Evolutionary conservation across 2,329 filamentous ascomycete genomes (phyloP).

Genomic region (Pseudogymnoascus sp.): DNA sequence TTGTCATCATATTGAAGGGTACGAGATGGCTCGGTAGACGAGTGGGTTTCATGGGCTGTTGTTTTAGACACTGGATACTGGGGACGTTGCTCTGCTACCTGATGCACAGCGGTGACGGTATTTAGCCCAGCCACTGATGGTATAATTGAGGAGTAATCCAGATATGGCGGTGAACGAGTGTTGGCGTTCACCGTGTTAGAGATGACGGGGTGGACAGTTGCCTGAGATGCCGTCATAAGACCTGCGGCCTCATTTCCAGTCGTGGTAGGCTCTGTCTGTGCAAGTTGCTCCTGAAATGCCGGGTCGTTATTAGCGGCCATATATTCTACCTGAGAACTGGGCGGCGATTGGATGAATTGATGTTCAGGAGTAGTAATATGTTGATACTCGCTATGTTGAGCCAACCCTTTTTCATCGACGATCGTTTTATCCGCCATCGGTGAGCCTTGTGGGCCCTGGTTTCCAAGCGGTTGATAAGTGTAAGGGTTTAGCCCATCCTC

Average conservation of each 20-base stretch:
- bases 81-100: not conserved
- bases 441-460: not conserved
- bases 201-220: not conserved
- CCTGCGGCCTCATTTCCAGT: not conserved
- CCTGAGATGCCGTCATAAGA: not conserved
- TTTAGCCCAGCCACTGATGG: not conserved
- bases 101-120: not conserved
- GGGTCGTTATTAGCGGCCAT: not conserved
- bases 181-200: not conserved
- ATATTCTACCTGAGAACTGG: not conserved
- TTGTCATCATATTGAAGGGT: not conserved
- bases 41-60: not conserved
- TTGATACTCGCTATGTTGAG: not conserved
- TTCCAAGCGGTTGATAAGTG: slow-evolving; percentile 28
- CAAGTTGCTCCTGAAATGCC: not conserved
- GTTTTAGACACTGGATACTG: not conserved
- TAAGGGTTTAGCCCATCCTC: slow-evolving; percentile 52
- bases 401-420: not conserved
- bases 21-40: not conserved
- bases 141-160: not conserved
- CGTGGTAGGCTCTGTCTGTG: not conserved
- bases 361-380: not conserved
- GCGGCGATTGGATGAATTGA: not conserved
- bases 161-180: not conserved
- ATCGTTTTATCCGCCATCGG: not conserved